Evolutionary conservation across 2,329 filamentous ascomycete species (phyloP), one percentile per base, ranked within the genome.

Genomic region (Penicillium expansum): DNA sequence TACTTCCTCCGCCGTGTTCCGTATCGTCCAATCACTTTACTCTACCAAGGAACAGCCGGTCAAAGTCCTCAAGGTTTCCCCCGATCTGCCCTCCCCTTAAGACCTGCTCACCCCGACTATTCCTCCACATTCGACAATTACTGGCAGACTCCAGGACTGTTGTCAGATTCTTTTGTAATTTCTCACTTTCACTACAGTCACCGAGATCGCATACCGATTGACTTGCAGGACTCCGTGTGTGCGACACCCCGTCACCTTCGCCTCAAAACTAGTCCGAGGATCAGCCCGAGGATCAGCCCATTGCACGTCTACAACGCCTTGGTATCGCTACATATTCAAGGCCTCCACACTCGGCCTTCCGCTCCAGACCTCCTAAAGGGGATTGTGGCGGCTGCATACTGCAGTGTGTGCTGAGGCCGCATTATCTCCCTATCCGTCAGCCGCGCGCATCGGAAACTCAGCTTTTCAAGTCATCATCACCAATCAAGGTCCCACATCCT

Each of bases 401-500:
- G 53, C 55, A 45, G 56, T 56, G 48, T 59, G 57, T 45, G 49
- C 59, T 62, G 62, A 62, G 58, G 55, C 56, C 48, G 58, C 63
- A 61, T 57, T 51, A 62, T 63, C 53, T 48, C 47, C 42, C 51
- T 48, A 52, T 54, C 55, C 42, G 56, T 63, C 61, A 64, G 62
- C 62, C 61, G 59, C 61, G 58, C 60, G 61, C 58, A 62, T 61
- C 56, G 51, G 38, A 52, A 42, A 57, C 52, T 48, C 52, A 54
- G 41, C 32, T 13, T 35, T 37, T 24, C 24, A 48, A 54, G 29
- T 54, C 48, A 44, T 41, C 33, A 29, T 38, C 35, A 37, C 43
- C 2, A 24, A 24, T 13, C 41, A 20, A 20, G 35, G 39, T 38
- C 18, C 11, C 16, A 27, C 16, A 27, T 50, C 29, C 35, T 39